Conservation (phyloP, 2,329 filamentous ascomycete species). For the Emmonsiellopsis sp. region DNA sequence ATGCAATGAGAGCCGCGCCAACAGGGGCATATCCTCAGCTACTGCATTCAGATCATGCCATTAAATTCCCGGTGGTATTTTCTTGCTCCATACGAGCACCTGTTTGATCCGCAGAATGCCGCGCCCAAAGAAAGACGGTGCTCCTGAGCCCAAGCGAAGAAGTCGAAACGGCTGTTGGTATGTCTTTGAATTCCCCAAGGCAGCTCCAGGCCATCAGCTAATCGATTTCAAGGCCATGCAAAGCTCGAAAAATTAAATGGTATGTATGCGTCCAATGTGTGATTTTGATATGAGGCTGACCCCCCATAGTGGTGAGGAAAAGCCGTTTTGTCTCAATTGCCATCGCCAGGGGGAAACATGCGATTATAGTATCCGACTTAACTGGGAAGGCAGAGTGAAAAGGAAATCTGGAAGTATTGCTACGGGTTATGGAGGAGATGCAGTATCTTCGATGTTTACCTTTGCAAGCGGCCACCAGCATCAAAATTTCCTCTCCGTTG, state of each 20-base stretch:
- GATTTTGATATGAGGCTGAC: constrained; percentile 1
- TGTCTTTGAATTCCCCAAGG: constrained; percentile 11
- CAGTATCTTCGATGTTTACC: neutral
- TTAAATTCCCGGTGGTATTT: no score
- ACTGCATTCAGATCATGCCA: no score
- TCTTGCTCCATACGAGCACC: no score
- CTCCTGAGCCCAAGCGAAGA: constrained; percentile 51
- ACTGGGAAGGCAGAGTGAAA: constrained; percentile 61
- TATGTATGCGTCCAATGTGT: constrained; percentile 15
- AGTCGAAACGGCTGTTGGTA: constrained; percentile 58
- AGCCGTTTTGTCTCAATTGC: constrained; percentile 64
- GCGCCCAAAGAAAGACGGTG: constrained; percentile 51
- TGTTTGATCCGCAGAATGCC: constrained; percentile 40
- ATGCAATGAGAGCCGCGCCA: no score
- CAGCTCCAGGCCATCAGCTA: constrained; percentile 7
- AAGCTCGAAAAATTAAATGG: constrained; percentile 66
- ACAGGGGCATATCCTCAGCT: no score
- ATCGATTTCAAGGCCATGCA: constrained; percentile 54
- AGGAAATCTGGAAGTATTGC: neutral
- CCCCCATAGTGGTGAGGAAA: constrained; percentile 56
- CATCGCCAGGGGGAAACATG: constrained; percentile 62
- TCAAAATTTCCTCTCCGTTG: neutral
- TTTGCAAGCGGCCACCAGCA: neutral
- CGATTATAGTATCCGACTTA: constrained; percentile 72
- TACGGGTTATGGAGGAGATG: neutral